These are phyloP conservation scores for Bacterosira constricta DNA, from an alignment of 108 stramenopile species.

Conservation along the genomic window DNA sequence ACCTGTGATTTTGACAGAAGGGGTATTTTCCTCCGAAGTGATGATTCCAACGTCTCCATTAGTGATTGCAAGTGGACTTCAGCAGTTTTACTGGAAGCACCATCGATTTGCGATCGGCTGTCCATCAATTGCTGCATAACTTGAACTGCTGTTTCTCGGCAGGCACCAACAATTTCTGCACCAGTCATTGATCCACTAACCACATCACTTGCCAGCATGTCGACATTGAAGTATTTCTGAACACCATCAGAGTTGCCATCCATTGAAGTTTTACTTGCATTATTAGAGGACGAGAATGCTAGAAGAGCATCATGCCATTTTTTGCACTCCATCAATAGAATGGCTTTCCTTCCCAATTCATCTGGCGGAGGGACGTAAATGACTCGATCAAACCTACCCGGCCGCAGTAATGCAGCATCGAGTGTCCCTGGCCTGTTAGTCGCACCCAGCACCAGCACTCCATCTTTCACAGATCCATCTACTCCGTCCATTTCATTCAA, in stretches of 20 bases:
- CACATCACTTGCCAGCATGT: constrained; percentile 58
- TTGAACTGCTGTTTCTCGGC: constrained; percentile 67
- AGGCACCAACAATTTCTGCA: constrained; percentile 86
- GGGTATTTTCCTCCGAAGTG: constrained; percentile 42
- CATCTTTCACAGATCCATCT: constrained; percentile 72
- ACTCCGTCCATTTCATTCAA: constrained; percentile 99
- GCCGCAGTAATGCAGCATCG: constrained; percentile 95
- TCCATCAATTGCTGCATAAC: constrained; percentile 53
- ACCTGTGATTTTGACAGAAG: constrained; percentile 48
- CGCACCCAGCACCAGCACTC: constrained; percentile 93
- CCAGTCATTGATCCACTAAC: constrained; percentile 78
- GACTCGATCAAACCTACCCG: constrained; percentile 91
- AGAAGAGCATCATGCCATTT: constrained; percentile 43
- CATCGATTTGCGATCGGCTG: neutral
- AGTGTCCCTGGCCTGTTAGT: constrained; percentile 93
- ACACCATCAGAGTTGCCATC: neutral
- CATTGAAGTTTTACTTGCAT: neutral
- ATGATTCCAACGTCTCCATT: constrained; percentile 11
- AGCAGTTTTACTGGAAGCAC: neutral
- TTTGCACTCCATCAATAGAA: constrained; percentile 80
- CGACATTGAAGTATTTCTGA: constrained; percentile 39
- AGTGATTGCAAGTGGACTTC: constrained; percentile 28
- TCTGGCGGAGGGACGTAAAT: constrained; percentile 96
- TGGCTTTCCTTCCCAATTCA: constrained; percentile 78
- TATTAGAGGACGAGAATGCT: neutral